These are phyloP conservation scores for Epichloe sp. DNA, from an alignment of 2,329 filamentous ascomycete genomes.

Conservation along the genomic window DNA sequence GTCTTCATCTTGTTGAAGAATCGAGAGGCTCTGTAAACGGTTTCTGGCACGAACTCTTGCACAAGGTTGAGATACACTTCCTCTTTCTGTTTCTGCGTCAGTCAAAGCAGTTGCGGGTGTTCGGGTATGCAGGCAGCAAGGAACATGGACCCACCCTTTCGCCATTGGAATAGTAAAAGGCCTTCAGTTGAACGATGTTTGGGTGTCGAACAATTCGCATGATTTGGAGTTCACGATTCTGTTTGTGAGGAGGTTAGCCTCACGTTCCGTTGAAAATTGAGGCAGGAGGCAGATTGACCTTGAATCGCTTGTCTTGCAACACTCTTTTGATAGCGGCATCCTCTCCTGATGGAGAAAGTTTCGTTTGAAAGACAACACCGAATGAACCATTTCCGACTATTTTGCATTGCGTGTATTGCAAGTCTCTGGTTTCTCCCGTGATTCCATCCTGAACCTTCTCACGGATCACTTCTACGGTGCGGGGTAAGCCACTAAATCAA, in stretches of 20 bases:
- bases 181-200: constrained; percentile 97
- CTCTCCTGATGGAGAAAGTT: constrained; percentile 92
- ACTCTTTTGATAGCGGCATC: constrained; percentile 99
- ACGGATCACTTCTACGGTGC: constrained; percentile 71
- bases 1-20: constrained; percentile 99
- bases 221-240: constrained; percentile 99
- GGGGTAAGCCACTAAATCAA: constrained; percentile 13
- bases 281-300: constrained; percentile 43
- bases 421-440: constrained; percentile 89
- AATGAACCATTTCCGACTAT: constrained; percentile 99
- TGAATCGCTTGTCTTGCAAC: constrained; percentile 98
- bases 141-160: constrained; percentile 57
- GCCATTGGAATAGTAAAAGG: constrained; percentile 98
- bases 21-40: constrained; percentile 90
- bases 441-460: constrained; percentile 98
- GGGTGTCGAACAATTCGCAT: constrained; percentile 99
- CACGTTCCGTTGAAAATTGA: neutral
- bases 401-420: constrained; percentile 98
- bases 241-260: constrained; percentile 4
- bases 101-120: neutral
- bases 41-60: constrained; percentile 96
- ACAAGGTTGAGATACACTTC: constrained; percentile 98
- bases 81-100: constrained; percentile 54
- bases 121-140: neutral
- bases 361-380: constrained; percentile 97